Base-by-base conservation (phyloP, 106 monocot species). In the Acanthochlamys bracteata region DNA sequence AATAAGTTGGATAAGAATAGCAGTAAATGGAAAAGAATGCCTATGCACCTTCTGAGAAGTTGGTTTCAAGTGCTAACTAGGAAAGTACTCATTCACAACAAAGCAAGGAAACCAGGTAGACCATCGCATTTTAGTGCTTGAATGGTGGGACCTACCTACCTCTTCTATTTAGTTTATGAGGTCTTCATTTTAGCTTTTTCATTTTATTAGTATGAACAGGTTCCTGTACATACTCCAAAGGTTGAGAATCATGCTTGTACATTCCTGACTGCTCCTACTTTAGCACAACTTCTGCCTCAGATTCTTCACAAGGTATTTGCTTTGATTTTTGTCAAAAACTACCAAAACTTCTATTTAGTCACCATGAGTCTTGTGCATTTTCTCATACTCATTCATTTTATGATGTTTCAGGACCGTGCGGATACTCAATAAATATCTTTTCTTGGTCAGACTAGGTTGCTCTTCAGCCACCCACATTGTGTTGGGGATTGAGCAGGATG, bases 51-150 rank as follows among this genome's bases (percentile, higher is more conserved):
- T 39, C 68, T 63, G 74, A 74, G 57, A 78, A 43, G 22, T 63
- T 42, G 20, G 42, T 65, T 66, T 67, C 73, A 68, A 77, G 59
- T 72, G 71, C 60, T 61, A 62, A 60, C 33, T 54, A 42, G 24
- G 24, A 46, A 20, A 45, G 55, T 72, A 76, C 66, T 39, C 55
- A 52, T 4, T 47, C 63, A 40, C 15, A 56, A 55, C 80, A 75
- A 59, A 53, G 53, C 47, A 73, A 65, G 68, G 63, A 73, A 11
- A 41, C 55, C 70, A 74, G 74, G 83, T 80, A 63, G 21, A 42
- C 33, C 33, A 20, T 4, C 15, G 16, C 49, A 22, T 3, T 58
- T 52, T 20, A 0, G 13, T 62, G 51, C 21, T 17, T 66, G 11
- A 10, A 19, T 16, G 27, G 8, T 17, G 15, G 25, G 24, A 42